Evolutionary conservation across 176 grass and related monocot genomes (phyloP).

Genomic region (Zoysia japonica): DNA sequence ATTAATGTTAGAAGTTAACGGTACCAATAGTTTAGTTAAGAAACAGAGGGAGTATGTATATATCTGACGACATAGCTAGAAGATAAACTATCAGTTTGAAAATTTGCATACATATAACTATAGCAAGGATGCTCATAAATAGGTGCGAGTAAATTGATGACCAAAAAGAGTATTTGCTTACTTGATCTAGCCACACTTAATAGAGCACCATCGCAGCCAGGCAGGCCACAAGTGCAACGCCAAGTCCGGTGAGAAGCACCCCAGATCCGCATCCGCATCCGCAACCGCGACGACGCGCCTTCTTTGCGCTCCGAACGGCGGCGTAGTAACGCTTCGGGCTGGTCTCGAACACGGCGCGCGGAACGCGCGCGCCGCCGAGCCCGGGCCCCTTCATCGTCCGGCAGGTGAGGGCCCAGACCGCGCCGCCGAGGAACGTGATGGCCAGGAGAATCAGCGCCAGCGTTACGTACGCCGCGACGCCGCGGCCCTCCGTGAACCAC

Average conservation of each 20-base stretch:
- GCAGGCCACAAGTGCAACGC: constrained; percentile 6
- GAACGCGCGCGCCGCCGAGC: constrained; percentile 31
- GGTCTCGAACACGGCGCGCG: constrained; percentile 29
- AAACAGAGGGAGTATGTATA: too few relatives aligned
- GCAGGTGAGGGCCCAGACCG: constrained; percentile 37
- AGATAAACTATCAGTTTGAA: too few relatives aligned
- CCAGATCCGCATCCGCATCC: neutral
- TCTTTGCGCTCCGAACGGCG: neutral
- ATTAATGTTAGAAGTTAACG: too few relatives aligned
- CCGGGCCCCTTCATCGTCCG: constrained; percentile 43
- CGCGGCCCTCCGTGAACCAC: neutral
- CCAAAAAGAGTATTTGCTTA: neutral
- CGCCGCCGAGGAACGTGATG: constrained; percentile 32
- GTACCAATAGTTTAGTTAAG: too few relatives aligned
- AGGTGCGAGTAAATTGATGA: too few relatives aligned
- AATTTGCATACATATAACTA: too few relatives aligned
- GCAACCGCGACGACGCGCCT: neutral
- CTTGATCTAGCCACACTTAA: neutral
- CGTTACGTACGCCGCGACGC: constrained; percentile 5
- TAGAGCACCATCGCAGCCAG: constrained; percentile 2
- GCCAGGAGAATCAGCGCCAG: constrained; percentile 2
- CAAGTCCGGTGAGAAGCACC: neutral
- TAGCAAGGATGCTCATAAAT: too few relatives aligned
- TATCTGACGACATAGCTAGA: too few relatives aligned
- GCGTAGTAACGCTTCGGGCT: constrained; percentile 36